phyloP scores from a whole-genome alignment of 257 asterid species.

The Penstemon eatonii region DNA sequence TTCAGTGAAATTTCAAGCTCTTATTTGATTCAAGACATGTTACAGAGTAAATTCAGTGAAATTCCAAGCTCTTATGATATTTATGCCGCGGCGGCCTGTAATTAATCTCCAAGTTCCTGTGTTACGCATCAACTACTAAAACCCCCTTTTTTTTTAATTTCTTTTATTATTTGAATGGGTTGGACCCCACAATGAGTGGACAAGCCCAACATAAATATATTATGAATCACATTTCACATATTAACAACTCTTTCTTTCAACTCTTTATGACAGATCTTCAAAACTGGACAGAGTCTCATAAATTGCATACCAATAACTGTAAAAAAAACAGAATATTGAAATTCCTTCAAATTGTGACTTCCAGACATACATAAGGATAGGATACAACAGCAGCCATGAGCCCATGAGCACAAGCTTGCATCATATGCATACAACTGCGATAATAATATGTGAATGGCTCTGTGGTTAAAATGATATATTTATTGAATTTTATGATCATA shows the following conservation, averaged over 20 bases:
- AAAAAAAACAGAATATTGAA: background rate
- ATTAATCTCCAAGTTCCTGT: no score
- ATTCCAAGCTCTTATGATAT: no score
- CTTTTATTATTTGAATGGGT: no score
- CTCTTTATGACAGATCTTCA: background rate
- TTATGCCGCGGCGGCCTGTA: no score
- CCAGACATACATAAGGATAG: background rate
- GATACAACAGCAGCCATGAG: conserved; percentile 12
- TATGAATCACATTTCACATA: no score
- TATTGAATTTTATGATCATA: conserved; percentile 6
- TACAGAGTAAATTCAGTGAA: no score
- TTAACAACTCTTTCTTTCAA: background rate
- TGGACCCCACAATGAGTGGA: no score
- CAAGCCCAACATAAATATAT: no score
- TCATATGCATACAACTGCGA: background rate
- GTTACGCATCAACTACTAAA: no score
- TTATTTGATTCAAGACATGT: no score
- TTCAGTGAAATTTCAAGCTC: no score
- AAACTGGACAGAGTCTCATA: background rate
- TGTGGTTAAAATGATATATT: background rate
- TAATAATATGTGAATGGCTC: background rate
- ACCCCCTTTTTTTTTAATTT: no score
- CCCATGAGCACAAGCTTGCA: background rate
- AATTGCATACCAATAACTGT: background rate
- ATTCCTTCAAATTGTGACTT: background rate